Percentiles rank a stretch among this genome's conserved stretches.
Conservation (phyloP, 768 basidiomycete species). For the Lentinus brumalis region DNA sequence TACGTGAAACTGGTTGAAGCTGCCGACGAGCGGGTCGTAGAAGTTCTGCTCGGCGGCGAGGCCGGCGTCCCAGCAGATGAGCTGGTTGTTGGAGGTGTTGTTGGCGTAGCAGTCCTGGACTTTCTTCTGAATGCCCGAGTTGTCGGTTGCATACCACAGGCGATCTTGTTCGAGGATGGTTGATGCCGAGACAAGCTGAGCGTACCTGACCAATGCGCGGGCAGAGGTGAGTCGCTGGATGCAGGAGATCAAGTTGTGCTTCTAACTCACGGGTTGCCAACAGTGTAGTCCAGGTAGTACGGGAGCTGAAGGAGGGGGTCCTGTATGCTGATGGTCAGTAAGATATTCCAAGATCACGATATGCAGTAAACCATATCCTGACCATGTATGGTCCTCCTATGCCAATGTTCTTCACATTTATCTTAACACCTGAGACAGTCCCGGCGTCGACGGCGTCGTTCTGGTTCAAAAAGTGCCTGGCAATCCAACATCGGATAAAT, state of each 20-base stretch:
- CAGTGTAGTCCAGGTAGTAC: conserved; percentile 55
- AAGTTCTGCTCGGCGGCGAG: conserved; percentile 57
- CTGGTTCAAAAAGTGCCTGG: conserved; percentile 54
- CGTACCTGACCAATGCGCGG: conserved; percentile 36
- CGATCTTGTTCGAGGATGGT: conserved; percentile 43
- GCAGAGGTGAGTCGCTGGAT: too few species aligned
- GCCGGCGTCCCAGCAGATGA: conserved; percentile 57
- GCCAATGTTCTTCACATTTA: conserved; percentile 60
- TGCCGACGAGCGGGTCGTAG: conserved; percentile 51
- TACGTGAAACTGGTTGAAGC: conserved; percentile 57
- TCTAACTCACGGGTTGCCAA: conserved; percentile 41
- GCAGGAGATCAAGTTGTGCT: not conserved
- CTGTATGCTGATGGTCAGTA: conserved; percentile 21
- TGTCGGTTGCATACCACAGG: conserved; percentile 42
- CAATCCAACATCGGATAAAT: not conserved
- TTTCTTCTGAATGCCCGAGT: conserved; percentile 46
- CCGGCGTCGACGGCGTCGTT: conserved; percentile 55
- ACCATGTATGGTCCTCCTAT: conserved; percentile 64
- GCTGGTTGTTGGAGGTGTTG: conserved; percentile 39
- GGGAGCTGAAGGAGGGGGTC: conserved; percentile 52
- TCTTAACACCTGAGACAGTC: conserved; percentile 42
- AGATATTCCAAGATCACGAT: not conserved
- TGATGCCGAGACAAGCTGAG: conserved; percentile 48
- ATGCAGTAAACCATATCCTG: conserved; percentile 11
- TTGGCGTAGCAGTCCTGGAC: conserved; percentile 54